Base-by-base conservation (phyloP, 1,139 yeast genomes). In the Blastobotrys arbuscula region DNA sequence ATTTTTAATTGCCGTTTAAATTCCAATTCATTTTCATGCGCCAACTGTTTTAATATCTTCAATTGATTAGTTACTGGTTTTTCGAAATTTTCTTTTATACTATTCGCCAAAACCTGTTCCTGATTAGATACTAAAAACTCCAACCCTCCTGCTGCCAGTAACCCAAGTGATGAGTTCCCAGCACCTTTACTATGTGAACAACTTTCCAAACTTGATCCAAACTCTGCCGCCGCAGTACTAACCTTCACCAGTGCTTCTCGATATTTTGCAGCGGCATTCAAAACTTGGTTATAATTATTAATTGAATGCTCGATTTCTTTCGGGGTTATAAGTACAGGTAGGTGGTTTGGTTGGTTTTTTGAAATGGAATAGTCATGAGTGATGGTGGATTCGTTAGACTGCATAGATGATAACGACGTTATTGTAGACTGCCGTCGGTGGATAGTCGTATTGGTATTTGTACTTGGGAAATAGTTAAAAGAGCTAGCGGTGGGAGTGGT, bases 81-180 rank as follows among this genome's bases (percentile, higher is more conserved):
- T 50, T 76, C 80, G 58, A 86, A 79, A 39, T 76, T 72, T 10
- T 71, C 62, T 20, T 70, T 68, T 2, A 87, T 65, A 45, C 81
- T 69, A 47, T 79, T 71, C 21, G 88, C 77, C 54, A 88, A 71
- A 8, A 88, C 79, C 53, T 82, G 82, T 55, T 84, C 84, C 59
- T 86, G 94, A 62, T 86, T 86, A 0, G 94, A 82, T 16, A 86
- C 76, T 45, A 88, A 72, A 59, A 78, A 82, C 58, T 87, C 92
- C 50, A 88, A 67, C 1, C 95, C 95, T 39, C 89, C 85, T 0
- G 92, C 87, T 42, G 81, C 77, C 56, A 79, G 68, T 16, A 87
- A 65, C 3, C 89, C 88, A 56, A 83, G 84, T 1, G 82, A 76
- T 0, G 82, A 79, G 21, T 69, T 67, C 15, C 79, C 83, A 30